phyloP scores from a whole-genome alignment of 192 early-diverging fungal genomes.

The Podila epigama region DNA sequence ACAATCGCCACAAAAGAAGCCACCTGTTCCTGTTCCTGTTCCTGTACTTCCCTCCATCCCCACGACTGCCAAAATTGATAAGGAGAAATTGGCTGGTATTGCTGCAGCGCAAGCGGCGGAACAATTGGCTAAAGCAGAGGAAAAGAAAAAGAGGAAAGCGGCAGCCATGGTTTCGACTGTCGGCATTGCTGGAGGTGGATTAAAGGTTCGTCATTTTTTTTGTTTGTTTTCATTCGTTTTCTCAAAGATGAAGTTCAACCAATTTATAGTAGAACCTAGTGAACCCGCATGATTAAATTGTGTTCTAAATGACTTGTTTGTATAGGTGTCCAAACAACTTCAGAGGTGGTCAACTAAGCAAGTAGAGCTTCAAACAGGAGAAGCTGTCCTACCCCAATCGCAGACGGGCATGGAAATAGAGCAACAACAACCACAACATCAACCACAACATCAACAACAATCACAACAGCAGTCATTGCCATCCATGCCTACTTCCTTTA shows the following conservation, averaged over 20 bases:
- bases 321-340: conserved; percentile 34
- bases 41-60: conserved; percentile 32
- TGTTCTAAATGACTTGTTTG: neutral
- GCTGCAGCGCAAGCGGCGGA: conserved; percentile 44
- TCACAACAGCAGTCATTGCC: neutral
- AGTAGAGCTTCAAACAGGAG: conserved; percentile 23
- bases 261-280: no score
- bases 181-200: conserved; percentile 40
- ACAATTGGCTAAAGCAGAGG: conserved; percentile 32
- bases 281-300: no score
- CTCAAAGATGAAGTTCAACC: neutral
- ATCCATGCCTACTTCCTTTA: no score
- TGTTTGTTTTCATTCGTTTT: neutral
- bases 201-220: conserved; percentile 29
- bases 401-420: neutral
- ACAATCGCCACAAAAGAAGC: neutral
- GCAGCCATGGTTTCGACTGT: conserved; percentile 1
- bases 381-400: neutral
- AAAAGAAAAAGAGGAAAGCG: conserved; percentile 34
- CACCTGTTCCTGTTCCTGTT: neutral
- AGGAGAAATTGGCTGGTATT: conserved; percentile 35
- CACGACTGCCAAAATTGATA: conserved; percentile 30
- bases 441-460: neutral
- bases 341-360: conserved; percentile 42
- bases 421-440: neutral